These are phyloP conservation scores for Porphyrellus sp. DNA, from an alignment of 1,284 basidiomycete species.

Conservation along the genomic window DNA sequence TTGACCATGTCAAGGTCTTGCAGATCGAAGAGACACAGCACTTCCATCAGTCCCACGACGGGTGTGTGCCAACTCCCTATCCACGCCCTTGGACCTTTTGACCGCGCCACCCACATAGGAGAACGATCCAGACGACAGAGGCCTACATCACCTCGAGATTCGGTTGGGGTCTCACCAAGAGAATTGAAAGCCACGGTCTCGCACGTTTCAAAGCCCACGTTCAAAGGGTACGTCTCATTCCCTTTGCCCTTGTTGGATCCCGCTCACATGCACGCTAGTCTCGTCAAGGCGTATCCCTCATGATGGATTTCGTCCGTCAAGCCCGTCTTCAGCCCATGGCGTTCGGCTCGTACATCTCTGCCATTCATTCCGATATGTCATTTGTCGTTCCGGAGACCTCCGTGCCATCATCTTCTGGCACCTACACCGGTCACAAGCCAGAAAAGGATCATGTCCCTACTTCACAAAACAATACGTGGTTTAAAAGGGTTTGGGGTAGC, in stretches of 20 bases:
- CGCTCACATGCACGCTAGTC: slow-evolving; percentile 49
- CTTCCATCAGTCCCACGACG: slow-evolving; percentile 59
- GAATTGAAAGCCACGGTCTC: slow-evolving; percentile 75
- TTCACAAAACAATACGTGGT: slow-evolving; percentile 25
- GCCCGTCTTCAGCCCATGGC: slow-evolving; percentile 70
- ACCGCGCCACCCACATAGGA: slow-evolving; percentile 38
- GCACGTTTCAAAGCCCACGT: slow-evolving; percentile 75
- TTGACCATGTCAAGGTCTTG: slow-evolving; percentile 84
- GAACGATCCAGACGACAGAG: slow-evolving; percentile 74
- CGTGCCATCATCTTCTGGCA: slow-evolving; percentile 11
- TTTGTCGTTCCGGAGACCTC: slow-evolving; percentile 26
- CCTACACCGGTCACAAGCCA: slow-evolving; percentile 16
- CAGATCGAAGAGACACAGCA: slow-evolving; percentile 72
- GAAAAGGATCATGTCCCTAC: slow-evolving; percentile 14
- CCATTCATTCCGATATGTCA: slow-evolving; percentile 36
- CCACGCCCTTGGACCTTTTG: slow-evolving; percentile 3
- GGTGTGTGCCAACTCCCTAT: slow-evolving; percentile 43
- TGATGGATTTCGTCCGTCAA: slow-evolving; percentile 71
- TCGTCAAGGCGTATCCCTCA: slow-evolving; percentile 74
- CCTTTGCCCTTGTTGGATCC: neutral
- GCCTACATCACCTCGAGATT: slow-evolving; percentile 74
- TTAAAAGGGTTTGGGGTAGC: slow-evolving; percentile 28
- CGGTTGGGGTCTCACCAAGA: slow-evolving; percentile 79
- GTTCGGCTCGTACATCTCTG: slow-evolving; percentile 42
- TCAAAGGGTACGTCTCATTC: slow-evolving; percentile 52